These are phyloP conservation scores for Oryza australiensis DNA, from an alignment of 176 grass and related monocot species.

Conservation along the genomic window DNA sequence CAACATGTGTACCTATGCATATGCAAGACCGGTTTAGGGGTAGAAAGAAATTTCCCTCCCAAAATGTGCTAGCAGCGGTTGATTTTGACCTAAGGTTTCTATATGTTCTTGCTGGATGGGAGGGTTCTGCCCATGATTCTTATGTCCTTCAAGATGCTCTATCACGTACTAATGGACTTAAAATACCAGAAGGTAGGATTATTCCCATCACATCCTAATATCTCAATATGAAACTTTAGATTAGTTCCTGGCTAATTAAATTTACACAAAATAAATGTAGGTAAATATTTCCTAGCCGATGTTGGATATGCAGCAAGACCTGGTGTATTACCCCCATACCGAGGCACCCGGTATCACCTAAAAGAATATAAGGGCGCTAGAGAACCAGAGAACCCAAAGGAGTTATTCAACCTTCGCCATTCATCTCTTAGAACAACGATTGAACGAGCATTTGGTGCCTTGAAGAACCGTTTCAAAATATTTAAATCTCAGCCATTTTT, in stretches of 20 bases:
- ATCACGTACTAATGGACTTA: background rate
- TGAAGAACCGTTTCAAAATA: no score
- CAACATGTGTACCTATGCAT: background rate
- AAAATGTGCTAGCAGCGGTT: background rate
- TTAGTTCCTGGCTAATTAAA: background rate
- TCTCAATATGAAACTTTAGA: background rate
- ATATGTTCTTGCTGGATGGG: background rate
- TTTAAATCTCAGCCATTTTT: background rate
- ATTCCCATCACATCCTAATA: background rate
- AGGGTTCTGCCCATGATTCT: background rate
- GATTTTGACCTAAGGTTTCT: background rate
- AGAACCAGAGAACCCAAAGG: no score
- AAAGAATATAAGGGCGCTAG: no score
- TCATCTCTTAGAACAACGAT: no score
- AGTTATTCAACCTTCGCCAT: no score
- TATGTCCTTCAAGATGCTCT: constrained; percentile 10
- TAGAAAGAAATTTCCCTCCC: no score
- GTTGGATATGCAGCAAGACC: no score
- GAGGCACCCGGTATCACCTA: no score
- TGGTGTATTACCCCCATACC: no score
- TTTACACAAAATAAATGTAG: no score
- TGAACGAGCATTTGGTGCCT: no score
- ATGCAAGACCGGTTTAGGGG: background rate
- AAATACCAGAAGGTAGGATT: constrained; percentile 8
- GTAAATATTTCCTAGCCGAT: no score